Percentiles rank a stretch among this genome's conserved stretches.
Conservation (phyloP, 441 rosid genomes). For the Erodium texanum region DNA sequence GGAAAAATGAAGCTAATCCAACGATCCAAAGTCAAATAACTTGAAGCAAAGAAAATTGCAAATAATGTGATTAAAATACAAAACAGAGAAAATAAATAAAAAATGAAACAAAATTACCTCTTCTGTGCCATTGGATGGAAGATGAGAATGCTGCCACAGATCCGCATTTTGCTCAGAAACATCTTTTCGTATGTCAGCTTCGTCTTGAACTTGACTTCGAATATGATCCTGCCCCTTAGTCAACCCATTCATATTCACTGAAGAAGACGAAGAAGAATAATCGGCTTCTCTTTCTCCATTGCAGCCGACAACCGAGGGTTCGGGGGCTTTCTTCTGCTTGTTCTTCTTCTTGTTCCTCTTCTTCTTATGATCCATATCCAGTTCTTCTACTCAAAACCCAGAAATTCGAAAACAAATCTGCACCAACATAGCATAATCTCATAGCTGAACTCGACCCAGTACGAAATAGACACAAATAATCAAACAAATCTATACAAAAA, state of each 20-base stretch:
- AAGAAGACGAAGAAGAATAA: not conserved
- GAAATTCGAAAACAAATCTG: not conserved
- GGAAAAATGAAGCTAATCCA: not conserved
- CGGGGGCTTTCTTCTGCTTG: not conserved
- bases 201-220: not conserved
- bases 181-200: not conserved
- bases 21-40: not conserved
- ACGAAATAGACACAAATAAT: not conserved
- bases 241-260: not conserved
- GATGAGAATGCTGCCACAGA: slow-evolving; percentile 1
- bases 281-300: not conserved
- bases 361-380: not conserved
- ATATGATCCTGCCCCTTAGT: not conserved
- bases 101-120: not conserved
- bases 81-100: not conserved
- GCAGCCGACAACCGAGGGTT: not conserved
- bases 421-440: not conserved
- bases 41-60: not conserved
- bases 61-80: not conserved
- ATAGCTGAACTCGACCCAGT: not conserved
- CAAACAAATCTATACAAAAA: not conserved
- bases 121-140: not conserved
- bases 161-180: not conserved
- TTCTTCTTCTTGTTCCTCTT: slow-evolving; percentile 1
- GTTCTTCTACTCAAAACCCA: not conserved